Percentiles rank a stretch among this genome's conserved stretches.
These are phyloP conservation scores for Claviceps pazoutovae DNA, from an alignment of 2,329 filamentous ascomycete species.

Conservation along the genomic window DNA sequence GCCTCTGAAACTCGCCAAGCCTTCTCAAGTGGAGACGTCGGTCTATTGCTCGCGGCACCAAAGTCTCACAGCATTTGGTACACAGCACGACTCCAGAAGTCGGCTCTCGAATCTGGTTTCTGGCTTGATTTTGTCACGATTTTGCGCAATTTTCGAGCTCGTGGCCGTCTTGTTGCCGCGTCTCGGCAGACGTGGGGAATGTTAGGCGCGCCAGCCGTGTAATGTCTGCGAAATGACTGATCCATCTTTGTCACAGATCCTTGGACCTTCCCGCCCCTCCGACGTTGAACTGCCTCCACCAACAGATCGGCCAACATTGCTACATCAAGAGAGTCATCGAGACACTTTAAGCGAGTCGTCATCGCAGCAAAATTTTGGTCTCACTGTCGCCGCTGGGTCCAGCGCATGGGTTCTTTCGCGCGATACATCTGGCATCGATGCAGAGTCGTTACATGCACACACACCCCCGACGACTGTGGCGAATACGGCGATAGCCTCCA, in stretches of 20 bases:
- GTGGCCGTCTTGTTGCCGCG: not conserved
- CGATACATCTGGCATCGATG: not conserved
- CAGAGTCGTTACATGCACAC: not conserved
- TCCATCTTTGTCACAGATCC: conserved; percentile 19
- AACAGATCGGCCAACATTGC: not conserved
- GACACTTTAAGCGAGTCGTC: not conserved
- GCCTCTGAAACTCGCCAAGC: too few species aligned
- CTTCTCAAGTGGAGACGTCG: too few species aligned
- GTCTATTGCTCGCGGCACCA: too few species aligned
- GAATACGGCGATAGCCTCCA: not conserved
- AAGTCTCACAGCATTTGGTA: too few species aligned
- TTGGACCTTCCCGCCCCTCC: conserved; percentile 15
- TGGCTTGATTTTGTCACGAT: not conserved
- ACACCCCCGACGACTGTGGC: not conserved
- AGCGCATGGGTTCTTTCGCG: not conserved
- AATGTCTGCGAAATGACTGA: conserved; percentile 15
- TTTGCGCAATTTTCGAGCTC: not conserved
- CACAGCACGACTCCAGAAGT: not conserved
- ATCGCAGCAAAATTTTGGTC: not conserved
- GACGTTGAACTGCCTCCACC: conserved; percentile 1
- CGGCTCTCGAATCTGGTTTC: not conserved
- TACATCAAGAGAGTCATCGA: not conserved
- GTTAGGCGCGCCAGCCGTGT: conserved; percentile 1
- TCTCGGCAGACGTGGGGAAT: not conserved
- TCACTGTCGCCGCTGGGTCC: not conserved